phyloP scores from a whole-genome alignment of 192 early-diverging fungal genomes.

The Coemansia sp. region DNA sequence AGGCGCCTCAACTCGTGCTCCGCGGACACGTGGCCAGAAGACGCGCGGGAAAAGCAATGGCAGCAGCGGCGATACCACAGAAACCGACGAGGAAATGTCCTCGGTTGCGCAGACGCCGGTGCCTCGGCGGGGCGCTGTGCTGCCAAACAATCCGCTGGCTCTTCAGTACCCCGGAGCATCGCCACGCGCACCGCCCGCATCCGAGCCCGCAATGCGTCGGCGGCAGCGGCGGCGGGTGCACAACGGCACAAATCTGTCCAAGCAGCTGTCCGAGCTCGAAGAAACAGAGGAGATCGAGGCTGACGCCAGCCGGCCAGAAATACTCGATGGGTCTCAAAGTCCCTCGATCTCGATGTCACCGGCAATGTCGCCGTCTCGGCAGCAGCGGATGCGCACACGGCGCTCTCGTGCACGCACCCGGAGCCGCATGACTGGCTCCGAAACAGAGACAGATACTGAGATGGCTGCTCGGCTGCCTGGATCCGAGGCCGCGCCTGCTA shows the following conservation, averaged over 20 bases:
- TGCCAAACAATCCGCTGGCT: background rate
- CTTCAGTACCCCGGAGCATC: background rate
- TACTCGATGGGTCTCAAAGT: background rate
- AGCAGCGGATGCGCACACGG: slow-evolving; percentile 10
- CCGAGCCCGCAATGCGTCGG: slow-evolving; percentile 30
- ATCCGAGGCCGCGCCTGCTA: slow-evolving; percentile 25
- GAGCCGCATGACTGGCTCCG: slow-evolving; percentile 18
- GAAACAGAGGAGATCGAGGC: slow-evolving; percentile 23
- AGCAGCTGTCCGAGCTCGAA: slow-evolving; percentile 37
- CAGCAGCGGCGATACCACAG: slow-evolving; percentile 27
- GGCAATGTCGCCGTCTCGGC: slow-evolving; percentile 16
- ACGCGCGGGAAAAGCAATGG: background rate
- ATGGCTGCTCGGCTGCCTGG: slow-evolving; percentile 7
- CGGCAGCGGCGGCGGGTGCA: slow-evolving; percentile 16
- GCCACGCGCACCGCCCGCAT: slow-evolving; percentile 12
- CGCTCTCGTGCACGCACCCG: slow-evolving; percentile 1
- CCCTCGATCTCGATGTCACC: slow-evolving; percentile 25
- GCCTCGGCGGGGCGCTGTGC: background rate
- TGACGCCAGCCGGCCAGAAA: background rate
- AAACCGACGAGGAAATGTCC: slow-evolving; percentile 29
- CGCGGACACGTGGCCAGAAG: background rate
- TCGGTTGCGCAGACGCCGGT: slow-evolving; percentile 5
- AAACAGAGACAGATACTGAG: slow-evolving; percentile 30
- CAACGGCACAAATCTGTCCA: slow-evolving; percentile 20
- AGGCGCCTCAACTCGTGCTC: background rate